A percentile compares a stretch with the other conserved stretches of the same genome.
These are phyloP conservation scores for Exophiala phaeomuriformis DNA, from an alignment of 2,329 filamentous ascomycete species.

Conservation along the genomic window DNA sequence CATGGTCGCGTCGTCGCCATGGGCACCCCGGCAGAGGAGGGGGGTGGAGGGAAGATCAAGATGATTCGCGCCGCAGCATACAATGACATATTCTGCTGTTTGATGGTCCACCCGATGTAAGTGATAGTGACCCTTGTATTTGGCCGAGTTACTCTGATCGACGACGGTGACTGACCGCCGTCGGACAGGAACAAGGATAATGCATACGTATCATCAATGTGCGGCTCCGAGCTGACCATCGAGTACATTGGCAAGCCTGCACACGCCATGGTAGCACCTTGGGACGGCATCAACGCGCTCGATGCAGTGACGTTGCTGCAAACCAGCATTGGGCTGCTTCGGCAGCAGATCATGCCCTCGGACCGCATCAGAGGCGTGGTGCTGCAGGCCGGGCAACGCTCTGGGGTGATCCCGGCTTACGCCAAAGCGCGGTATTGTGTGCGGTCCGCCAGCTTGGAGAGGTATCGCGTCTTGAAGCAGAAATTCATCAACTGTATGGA, in stretches of 20 bases:
- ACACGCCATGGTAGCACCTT: constrained; percentile 31
- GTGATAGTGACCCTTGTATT: no score
- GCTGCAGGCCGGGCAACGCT: not conserved
- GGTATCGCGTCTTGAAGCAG: no score
- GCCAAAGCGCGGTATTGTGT: not conserved
- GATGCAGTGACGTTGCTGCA: not conserved
- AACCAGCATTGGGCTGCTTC: not conserved
- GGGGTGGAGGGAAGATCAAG: constrained; percentile 35
- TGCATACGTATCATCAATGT: no score
- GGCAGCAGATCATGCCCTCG: not conserved
- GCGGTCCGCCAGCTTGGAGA: no score
- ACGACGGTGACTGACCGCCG: no score
- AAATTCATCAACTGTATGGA: not conserved
- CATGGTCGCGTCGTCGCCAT: constrained; percentile 32
- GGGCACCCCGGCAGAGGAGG: constrained; percentile 36
- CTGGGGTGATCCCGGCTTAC: not conserved
- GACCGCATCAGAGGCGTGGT: not conserved
- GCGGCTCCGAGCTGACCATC: not conserved
- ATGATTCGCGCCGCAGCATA: constrained; percentile 42
- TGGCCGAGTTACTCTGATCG: no score
- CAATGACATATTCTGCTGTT: constrained; percentile 32
- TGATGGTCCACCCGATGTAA: constrained; percentile 37
- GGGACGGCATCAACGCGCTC: not conserved
- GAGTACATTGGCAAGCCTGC: constrained; percentile 32
- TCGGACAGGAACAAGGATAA: no score